Base-by-base conservation (phyloP, 129 eudicot genomes). In the Helichrysum umbraculigerum region DNA sequence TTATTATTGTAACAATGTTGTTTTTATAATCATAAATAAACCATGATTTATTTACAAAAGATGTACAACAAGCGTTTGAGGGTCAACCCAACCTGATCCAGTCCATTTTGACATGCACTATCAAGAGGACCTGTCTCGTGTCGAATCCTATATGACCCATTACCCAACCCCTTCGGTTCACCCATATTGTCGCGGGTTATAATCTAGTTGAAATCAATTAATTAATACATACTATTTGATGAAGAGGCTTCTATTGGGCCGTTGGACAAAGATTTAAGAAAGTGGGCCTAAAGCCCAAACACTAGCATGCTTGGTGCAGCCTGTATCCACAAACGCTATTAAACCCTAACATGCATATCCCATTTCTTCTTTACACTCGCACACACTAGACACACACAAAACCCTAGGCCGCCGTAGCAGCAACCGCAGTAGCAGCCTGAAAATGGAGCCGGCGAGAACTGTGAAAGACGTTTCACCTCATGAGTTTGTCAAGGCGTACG, bases 371-470 rank as follows among this genome's bases (percentile, higher is more conserved):
- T 14, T 41, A 76, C 85, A 75, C 52, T 37, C 78, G 81, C 73
- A 79, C 83, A 66, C 82, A 76, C 80, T 66, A 52, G 14, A 66
- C 82, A 33, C 72, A 77, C 34, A 71, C 72, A 68, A 44, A 71
- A 76, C 78, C 81, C 69, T 54, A 76, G 56, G 82, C 84, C 82
- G 89, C 88, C 68, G 84, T 56, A 29, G 74, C 75, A 80, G 42
- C 62, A 75, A 2, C 14, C 15, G 28, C 37, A 68, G 20, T 16
- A 70, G 57, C 37, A 72, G 25, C 44, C 72, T 35, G 44, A 76
- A 57, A 68, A 77, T 67, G 75, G 75, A 68, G 79, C 50, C 73
- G 39, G 79, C 79, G 16, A 66, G 72, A 76, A 76, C 79, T 50
- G 79, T 76, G 56, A 76, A 76, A 34, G 79, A 76, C 41, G 79